Evolutionary conservation across 108 stramenopile species (phyloP).

Genomic region (Nitzschia sp.): DNA sequence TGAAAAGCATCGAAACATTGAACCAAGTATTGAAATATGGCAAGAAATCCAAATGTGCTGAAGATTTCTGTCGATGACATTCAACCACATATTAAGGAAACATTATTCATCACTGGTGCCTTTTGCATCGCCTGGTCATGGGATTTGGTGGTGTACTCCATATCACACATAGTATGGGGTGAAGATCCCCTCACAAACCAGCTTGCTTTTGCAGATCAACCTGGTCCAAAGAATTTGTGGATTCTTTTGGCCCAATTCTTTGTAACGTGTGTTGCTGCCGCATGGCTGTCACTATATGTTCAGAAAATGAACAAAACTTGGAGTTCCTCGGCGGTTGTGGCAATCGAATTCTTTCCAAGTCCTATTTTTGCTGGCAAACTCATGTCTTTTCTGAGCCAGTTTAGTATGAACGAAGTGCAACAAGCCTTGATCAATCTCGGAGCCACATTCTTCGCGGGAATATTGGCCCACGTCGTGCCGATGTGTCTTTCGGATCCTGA

Average conservation of each 20-base stretch:
- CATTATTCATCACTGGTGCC: slow-evolving; percentile 18
- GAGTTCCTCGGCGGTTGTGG: slow-evolving; percentile 11
- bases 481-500: not conserved
- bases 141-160: slow-evolving; percentile 20
- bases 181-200: slow-evolving; percentile 22
- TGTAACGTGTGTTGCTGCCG: slow-evolving; percentile 4
- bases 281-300: slow-evolving; percentile 1
- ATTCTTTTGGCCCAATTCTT: slow-evolving; percentile 9
- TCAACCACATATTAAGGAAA: slow-evolving; percentile 9
- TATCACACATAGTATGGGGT: slow-evolving; percentile 7
- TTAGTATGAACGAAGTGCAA: slow-evolving; percentile 7
- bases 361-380: slow-evolving; percentile 26
- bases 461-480: slow-evolving; percentile 11
- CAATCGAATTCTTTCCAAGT: slow-evolving; percentile 23
- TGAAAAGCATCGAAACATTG: too few relatives aligned
- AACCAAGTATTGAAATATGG: too few relatives aligned
- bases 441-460: slow-evolving; percentile 21
- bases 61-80: slow-evolving; percentile 5
- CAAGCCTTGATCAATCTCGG: slow-evolving; percentile 20
- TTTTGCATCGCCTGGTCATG: slow-evolving; percentile 21
- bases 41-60: not conserved
- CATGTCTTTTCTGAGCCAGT: slow-evolving; percentile 25
- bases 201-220: slow-evolving; percentile 21
- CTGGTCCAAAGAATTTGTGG: slow-evolving; percentile 8
- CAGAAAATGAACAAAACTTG: not conserved